Conservation (phyloP, 768 basidiomycete genomes). For the Leccinum uliginosum region DNA sequence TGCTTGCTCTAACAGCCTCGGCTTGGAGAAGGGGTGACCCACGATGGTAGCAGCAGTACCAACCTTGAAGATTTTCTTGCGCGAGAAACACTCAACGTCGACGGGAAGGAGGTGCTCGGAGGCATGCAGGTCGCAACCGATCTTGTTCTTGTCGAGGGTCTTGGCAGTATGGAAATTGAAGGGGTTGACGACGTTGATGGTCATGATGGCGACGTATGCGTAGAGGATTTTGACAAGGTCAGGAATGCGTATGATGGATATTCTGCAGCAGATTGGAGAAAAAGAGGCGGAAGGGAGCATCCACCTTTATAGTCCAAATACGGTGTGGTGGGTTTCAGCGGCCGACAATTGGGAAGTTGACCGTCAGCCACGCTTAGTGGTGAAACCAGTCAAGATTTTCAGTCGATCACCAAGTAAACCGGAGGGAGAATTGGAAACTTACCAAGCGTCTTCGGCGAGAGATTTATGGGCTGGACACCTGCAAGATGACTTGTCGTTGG, state of each 20-base stretch:
- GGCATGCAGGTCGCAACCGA: background rate
- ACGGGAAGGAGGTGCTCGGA: background rate
- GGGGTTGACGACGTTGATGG: constrained; percentile 5
- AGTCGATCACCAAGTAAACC: background rate
- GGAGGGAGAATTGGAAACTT: constrained; percentile 3
- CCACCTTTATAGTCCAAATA: constrained; percentile 9
- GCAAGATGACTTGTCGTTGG: background rate
- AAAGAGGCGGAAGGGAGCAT: background rate
- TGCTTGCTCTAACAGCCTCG: background rate
- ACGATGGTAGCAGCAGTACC: background rate
- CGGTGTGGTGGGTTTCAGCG: constrained; percentile 4
- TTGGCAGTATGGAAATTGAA: constrained; percentile 12
- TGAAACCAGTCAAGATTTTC: background rate
- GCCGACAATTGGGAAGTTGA: constrained; percentile 2
- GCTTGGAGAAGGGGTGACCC: background rate
- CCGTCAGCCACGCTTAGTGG: constrained; percentile 10
- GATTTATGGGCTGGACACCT: background rate
- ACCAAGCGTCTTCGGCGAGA: background rate
- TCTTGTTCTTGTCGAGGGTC: constrained; percentile 4
- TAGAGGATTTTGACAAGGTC: constrained; percentile 1
- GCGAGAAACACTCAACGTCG: background rate
- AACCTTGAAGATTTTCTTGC: constrained; percentile 10
- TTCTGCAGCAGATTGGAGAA: background rate
- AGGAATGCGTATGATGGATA: background rate
- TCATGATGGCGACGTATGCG: constrained; percentile 10